Percentiles rank a stretch among this genome's conserved stretches.
These are phyloP conservation scores for Cutaneotrichosporon curvatum DNA, from an alignment of 1,284 basidiomycete species.

Conservation along the genomic window DNA sequence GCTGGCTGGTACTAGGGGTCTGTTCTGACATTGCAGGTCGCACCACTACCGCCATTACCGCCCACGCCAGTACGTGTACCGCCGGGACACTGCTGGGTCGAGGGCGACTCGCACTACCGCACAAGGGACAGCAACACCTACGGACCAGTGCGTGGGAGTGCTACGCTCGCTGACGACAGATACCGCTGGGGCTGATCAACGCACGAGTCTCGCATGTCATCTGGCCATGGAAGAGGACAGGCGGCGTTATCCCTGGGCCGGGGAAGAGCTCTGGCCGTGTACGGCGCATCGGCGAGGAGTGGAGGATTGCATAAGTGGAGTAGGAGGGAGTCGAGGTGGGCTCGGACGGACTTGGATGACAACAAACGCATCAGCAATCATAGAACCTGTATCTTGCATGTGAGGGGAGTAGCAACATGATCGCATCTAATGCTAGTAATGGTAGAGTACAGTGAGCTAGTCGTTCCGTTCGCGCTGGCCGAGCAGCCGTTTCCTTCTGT, in stretches of 20 bases:
- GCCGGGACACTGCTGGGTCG: constrained; percentile 50
- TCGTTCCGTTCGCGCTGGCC: constrained; percentile 8
- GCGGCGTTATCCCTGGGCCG: constrained; percentile 22
- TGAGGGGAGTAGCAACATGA: no score
- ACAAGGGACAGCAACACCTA: constrained; percentile 50
- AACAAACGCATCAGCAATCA: no score
- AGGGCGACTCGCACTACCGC: constrained; percentile 50
- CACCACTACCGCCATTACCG: constrained; percentile 42
- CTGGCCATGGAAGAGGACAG: constrained; percentile 43
- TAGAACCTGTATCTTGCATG: no score
- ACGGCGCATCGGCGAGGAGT: constrained; percentile 13
- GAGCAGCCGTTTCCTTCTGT: constrained; percentile 9
- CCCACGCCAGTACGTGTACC: constrained; percentile 43
- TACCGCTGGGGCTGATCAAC: constrained; percentile 47
- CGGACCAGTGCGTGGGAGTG: constrained; percentile 47
- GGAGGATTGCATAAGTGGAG: not conserved
- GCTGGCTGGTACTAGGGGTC: not conserved
- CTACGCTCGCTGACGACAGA: constrained; percentile 14
- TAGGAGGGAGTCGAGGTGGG: not conserved
- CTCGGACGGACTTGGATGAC: not conserved
- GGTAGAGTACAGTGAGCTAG: constrained; percentile 1
- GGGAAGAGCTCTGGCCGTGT: constrained; percentile 34
- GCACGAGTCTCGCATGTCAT: constrained; percentile 45
- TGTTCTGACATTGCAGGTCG: constrained; percentile 24
- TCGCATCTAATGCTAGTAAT: not conserved